phyloP scores from a whole-genome alignment of 176 grass and related monocot species.

The Zea luxurians region DNA sequence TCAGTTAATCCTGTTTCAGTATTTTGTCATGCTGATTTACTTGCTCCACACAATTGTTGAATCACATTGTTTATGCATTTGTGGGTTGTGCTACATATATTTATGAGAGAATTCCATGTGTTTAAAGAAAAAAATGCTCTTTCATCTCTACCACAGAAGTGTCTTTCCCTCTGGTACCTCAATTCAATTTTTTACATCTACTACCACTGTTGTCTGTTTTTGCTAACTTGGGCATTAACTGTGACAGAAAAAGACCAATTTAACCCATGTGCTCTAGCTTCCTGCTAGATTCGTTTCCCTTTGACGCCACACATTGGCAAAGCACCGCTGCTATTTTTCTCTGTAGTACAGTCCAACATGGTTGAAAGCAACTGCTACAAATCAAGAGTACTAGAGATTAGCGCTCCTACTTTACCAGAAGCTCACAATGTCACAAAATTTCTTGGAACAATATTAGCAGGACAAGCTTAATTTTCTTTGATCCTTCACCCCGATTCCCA shows the following conservation, averaged over 20 bases:
- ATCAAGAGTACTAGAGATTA: background rate
- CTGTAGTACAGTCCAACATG: no score
- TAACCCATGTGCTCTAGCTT: no score
- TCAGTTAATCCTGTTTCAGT: slow-evolving; percentile 36
- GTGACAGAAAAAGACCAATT: no score
- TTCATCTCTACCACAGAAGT: background rate
- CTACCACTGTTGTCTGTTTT: background rate
- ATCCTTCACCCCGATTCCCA: background rate
- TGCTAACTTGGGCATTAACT: no score
- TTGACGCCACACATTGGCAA: no score
- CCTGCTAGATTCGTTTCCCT: no score
- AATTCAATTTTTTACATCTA: background rate
- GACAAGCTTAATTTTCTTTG: background rate
- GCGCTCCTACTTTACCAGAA: background rate
- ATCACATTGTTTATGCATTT: slow-evolving; percentile 6
- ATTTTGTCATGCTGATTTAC: background rate
- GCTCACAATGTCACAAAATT: background rate
- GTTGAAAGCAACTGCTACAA: background rate
- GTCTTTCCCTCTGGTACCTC: background rate
- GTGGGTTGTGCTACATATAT: background rate
- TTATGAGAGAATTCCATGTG: background rate
- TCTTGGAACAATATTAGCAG: background rate
- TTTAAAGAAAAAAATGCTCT: background rate
- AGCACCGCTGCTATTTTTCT: no score
- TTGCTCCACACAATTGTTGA: background rate